phyloP scores from a whole-genome alignment of 768 basidiomycete genomes.

The Phanerochaete carnosa region DNA sequence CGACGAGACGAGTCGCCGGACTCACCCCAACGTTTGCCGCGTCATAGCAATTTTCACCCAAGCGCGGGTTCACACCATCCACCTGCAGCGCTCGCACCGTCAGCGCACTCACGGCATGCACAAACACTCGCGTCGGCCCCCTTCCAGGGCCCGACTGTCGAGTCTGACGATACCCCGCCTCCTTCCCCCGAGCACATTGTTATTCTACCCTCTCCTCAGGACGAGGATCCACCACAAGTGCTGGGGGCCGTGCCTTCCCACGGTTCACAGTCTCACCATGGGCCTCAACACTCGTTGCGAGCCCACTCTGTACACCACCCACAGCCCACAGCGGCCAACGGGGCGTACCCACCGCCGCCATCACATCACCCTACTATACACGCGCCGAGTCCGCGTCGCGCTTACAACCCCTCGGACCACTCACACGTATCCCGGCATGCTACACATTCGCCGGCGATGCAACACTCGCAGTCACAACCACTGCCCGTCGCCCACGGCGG shows the following conservation, averaged over 20 bases:
- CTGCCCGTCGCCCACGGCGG: constrained; percentile 26
- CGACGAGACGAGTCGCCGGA: neutral
- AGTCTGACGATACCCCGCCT: constrained; percentile 17
- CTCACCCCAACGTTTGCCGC: neutral
- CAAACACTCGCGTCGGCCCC: constrained; percentile 23
- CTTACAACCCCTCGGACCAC: constrained; percentile 13
- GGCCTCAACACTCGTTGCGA: constrained; percentile 2
- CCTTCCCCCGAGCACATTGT: constrained; percentile 28
- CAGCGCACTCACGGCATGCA: constrained; percentile 14
- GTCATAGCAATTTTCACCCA: neutral
- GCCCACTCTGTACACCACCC: constrained; percentile 10
- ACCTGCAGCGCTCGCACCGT: constrained; percentile 5
- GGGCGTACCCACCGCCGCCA: constrained; percentile 22
- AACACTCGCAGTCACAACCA: constrained; percentile 40
- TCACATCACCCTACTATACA: constrained; percentile 29
- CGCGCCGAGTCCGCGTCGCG: constrained; percentile 31
- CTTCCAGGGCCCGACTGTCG: constrained; percentile 11
- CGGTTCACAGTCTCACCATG: neutral
- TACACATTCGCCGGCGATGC: constrained; percentile 19
- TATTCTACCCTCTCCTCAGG: constrained; percentile 24
- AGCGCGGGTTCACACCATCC: constrained; percentile 3
- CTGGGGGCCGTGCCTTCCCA: neutral
- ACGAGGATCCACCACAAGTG: constrained; percentile 15
- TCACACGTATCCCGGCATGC: constrained; percentile 15
- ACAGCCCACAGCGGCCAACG: constrained; percentile 9